Percentiles rank a stretch among this genome's conserved stretches.
Evolutionary conservation across 148 eudicot genomes (phyloP).

Genomic region (Camellia sinensis): DNA sequence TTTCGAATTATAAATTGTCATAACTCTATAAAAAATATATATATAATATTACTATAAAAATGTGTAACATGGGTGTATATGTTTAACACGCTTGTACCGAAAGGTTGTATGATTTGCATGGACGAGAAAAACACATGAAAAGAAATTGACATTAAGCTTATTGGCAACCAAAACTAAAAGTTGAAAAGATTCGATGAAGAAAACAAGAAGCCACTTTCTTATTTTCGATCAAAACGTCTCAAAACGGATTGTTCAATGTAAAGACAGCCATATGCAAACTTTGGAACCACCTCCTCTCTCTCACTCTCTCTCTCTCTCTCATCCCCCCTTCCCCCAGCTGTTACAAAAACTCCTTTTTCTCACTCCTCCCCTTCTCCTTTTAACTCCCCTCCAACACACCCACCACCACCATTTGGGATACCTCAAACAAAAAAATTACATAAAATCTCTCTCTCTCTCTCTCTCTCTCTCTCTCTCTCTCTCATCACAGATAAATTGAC

Average conservation of each 20-base stretch:
- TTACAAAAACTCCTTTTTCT: constrained; percentile 13
- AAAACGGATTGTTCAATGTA: constrained; percentile 23
- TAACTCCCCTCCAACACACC: constrained; percentile 13
- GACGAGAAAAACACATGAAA: neutral
- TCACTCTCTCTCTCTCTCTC: too few relatives aligned
- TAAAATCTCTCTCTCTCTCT: neutral
- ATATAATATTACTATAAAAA: too few relatives aligned
- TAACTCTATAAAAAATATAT: too few relatives aligned
- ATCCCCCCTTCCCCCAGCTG: constrained; percentile 16
- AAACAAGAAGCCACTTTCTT: constrained; percentile 28
- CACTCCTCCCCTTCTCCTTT: constrained; percentile 2
- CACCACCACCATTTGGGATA: constrained; percentile 14
- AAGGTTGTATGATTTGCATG: neutral
- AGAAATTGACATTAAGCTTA: neutral
- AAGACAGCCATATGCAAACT: constrained; percentile 11
- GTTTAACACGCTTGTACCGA: neutral
- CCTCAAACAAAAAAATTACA: neutral
- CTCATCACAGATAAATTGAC: neutral
- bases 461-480: neutral
- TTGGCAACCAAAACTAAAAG: neutral
- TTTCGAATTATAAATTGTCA: too few relatives aligned
- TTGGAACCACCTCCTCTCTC: constrained; percentile 25
- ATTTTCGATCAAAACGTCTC: constrained; percentile 16
- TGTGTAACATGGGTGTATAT: too few relatives aligned
- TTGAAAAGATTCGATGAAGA: constrained; percentile 21